A percentile compares a stretch with the other conserved stretches of the same genome.
Conservation (phyloP, 179 eudicot genomes). For the Dionaea muscipula region DNA sequence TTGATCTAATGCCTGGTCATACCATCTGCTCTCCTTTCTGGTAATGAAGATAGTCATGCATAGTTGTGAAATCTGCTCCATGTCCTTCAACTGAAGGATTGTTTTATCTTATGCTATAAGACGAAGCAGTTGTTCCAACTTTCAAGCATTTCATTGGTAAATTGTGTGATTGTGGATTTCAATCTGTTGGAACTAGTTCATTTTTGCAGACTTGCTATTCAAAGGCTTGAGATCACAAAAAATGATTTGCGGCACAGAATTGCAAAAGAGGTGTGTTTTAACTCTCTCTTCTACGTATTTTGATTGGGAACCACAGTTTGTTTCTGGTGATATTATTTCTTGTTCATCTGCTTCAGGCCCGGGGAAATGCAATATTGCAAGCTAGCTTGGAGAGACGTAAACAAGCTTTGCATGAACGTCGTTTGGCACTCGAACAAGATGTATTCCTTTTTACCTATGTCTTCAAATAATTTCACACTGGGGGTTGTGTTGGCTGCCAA, state of each 20-base stretch:
- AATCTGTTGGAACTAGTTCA: background rate
- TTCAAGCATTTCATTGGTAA: background rate
- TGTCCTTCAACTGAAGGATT: too few relatives aligned
- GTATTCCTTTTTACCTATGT: conserved; percentile 24
- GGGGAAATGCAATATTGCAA: conserved; percentile 92
- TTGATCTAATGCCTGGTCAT: too few relatives aligned
- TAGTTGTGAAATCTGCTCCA: too few relatives aligned
- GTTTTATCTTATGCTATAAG: background rate
- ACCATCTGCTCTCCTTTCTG: too few relatives aligned
- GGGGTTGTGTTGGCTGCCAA: too few relatives aligned
- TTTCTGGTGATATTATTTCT: background rate
- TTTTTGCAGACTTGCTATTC: conserved; percentile 66
- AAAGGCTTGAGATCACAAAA: conserved; percentile 85
- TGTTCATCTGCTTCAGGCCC: conserved; percentile 34
- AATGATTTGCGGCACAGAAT: conserved; percentile 82
- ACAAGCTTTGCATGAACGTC: conserved; percentile 98
- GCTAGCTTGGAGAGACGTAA: conserved; percentile 98
- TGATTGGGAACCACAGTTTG: background rate
- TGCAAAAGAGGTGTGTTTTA: conserved; percentile 70
- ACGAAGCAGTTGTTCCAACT: background rate
- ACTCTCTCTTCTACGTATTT: background rate
- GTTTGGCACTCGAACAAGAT: conserved; percentile 98
- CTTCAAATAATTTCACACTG: too few relatives aligned
- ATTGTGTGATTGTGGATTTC: background rate
- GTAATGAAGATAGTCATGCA: too few relatives aligned